phyloP scores from a whole-genome alignment of 2,329 filamentous ascomycete genomes.

The Sclerotiophoma versabilis region DNA sequence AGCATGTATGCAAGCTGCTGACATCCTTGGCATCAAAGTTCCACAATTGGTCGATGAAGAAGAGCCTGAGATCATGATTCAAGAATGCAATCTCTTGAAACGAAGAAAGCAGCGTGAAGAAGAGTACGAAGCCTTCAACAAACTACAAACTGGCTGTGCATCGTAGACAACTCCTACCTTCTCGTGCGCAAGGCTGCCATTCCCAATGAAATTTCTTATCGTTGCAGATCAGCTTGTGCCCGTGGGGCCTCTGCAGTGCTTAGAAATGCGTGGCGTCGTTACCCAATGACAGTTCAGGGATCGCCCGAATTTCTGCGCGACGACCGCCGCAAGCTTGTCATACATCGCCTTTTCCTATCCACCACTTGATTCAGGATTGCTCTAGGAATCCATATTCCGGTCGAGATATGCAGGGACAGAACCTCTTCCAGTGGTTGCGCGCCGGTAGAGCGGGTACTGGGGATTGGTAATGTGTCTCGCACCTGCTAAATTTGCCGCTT shows the following conservation, averaged over 20 bases:
- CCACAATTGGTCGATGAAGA: background rate
- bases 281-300: background rate
- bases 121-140: background rate
- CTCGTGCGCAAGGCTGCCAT: background rate
- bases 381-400: slow-evolving; percentile 8
- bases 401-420: slow-evolving; percentile 12
- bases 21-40: slow-evolving; percentile 4
- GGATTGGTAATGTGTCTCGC: slow-evolving; percentile 18
- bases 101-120: background rate
- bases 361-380: slow-evolving; percentile 12
- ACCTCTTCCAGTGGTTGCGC: background rate
- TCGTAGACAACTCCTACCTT: background rate
- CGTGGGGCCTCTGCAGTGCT: slow-evolving; percentile 6
- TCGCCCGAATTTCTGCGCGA: slow-evolving; percentile 10
- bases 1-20: slow-evolving; percentile 7
- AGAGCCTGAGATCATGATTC: background rate
- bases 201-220: background rate
- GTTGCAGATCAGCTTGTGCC: background rate
- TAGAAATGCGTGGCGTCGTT: slow-evolving; percentile 5
- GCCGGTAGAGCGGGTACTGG: slow-evolving; percentile 1
- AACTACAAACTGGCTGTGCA: background rate
- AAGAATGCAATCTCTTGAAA: too few relatives aligned
- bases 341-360: slow-evolving; percentile 2
- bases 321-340: slow-evolving; percentile 17
- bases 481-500: background rate